A percentile compares a stretch with the other conserved stretches of the same genome.
phyloP scores from a whole-genome alignment of 148 eudicot species.

The Selenicereus undatus region DNA sequence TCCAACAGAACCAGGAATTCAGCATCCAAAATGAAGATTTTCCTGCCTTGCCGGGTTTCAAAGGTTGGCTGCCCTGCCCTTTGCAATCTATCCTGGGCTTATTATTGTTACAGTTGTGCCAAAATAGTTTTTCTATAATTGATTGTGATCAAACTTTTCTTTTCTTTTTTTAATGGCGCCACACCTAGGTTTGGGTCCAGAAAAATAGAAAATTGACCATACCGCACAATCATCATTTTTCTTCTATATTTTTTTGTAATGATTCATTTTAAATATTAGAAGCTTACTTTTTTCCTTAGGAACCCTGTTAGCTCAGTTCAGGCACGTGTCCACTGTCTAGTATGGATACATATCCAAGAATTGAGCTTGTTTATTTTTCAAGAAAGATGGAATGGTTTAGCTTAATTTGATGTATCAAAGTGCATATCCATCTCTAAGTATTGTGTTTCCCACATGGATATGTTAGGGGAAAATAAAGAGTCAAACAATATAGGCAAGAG shows the following conservation, averaged over 20 bases:
- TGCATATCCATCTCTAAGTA: background rate
- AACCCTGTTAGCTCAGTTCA: background rate
- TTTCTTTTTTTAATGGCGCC: background rate
- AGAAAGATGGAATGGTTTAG: background rate
- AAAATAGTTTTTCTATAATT: background rate
- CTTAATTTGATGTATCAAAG: background rate
- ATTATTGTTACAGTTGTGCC: background rate
- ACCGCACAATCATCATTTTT: background rate
- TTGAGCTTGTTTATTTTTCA: background rate
- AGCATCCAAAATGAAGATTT: constrained; percentile 99
- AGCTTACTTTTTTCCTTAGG: background rate
- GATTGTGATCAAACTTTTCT: background rate
- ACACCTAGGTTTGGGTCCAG: background rate
- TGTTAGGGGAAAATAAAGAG: background rate
- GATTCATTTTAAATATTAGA: background rate
- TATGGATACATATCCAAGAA: background rate
- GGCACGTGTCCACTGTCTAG: background rate
- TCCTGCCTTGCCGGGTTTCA: constrained; percentile 94
- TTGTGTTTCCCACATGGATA: background rate
- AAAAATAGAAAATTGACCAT: background rate
- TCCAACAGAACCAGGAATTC: constrained; percentile 95
- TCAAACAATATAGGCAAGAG: background rate
- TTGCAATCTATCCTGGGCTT: background rate
- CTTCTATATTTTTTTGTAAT: background rate
- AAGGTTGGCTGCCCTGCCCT: constrained; percentile 45